phyloP scores from a whole-genome alignment of 2,329 filamentous ascomycete genomes.

The Colletotrichum paranaense region DNA sequence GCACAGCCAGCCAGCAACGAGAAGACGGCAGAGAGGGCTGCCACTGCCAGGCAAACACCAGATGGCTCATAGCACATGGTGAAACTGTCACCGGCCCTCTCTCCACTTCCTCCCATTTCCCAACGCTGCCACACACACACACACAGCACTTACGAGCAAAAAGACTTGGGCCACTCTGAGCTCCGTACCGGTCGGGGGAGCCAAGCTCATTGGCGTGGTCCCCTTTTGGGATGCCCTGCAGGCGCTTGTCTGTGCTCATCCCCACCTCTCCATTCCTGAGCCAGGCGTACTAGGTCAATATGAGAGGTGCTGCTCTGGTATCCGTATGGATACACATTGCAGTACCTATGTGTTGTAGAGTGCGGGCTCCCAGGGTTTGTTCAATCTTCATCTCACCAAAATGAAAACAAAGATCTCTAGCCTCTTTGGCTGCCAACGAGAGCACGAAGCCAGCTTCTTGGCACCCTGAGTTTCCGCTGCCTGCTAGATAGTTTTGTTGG shows the following conservation, averaged over 20 bases:
- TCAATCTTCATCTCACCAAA: slow-evolving; percentile 20
- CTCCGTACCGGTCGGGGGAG: slow-evolving; percentile 25
- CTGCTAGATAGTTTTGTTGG: too few species aligned
- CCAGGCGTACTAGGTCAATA: background rate
- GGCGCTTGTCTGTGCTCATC: slow-evolving; percentile 26
- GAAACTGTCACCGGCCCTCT: slow-evolving; percentile 21
- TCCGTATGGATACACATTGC: too few species aligned
- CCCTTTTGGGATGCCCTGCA: slow-evolving; percentile 28
- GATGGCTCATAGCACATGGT: slow-evolving; percentile 27
- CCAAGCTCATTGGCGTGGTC: slow-evolving; percentile 32
- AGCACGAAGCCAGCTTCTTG: background rate
- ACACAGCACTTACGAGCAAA: background rate
- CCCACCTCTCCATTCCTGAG: background rate
- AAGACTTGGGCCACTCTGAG: background rate
- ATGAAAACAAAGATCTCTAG: background rate
- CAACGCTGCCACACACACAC: background rate
- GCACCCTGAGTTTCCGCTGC: background rate
- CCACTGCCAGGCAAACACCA: background rate
- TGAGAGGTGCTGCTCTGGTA: background rate
- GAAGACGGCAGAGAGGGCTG: background rate
- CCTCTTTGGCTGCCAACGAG: background rate
- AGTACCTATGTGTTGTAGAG: too few species aligned
- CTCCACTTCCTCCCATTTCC: slow-evolving; percentile 9
- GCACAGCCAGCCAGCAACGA: background rate
- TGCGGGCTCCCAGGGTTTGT: slow-evolving; percentile 18